Evolutionary conservation across 495 filamentous ascomycete species (phyloP).

Genomic region (Aspergillus leporis): DNA sequence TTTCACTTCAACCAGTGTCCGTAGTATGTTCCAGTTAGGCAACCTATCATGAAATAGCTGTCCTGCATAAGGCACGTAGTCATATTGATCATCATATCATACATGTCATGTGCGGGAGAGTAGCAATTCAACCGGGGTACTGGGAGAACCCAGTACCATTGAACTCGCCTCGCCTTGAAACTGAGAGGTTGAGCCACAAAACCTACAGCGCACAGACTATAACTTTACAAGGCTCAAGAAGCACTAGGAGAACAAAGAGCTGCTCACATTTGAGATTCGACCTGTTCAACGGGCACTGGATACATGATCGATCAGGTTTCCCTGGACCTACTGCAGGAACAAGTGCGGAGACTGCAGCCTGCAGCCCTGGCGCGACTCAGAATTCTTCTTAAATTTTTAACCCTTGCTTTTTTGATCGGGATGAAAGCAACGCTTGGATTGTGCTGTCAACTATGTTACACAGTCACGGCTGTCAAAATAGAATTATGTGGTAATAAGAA

Average conservation of each 20-base stretch:
- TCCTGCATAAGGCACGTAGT: slow-evolving; percentile 2
- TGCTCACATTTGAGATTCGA: slow-evolving; percentile 24
- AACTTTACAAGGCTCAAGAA: neutral
- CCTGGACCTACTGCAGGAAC: slow-evolving; percentile 50
- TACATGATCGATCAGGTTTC: slow-evolving; percentile 23
- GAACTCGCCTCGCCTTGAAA: slow-evolving; percentile 10
- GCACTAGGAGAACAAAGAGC: slow-evolving; percentile 5
- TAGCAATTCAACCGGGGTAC: slow-evolving; percentile 1
- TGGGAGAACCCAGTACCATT: slow-evolving; percentile 2
- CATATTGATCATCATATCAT: neutral
- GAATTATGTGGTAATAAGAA: slow-evolving; percentile 2
- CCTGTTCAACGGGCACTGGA: slow-evolving; percentile 24
- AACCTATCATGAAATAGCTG: neutral
- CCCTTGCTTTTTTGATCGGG: slow-evolving; percentile 17
- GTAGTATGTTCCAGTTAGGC: neutral
- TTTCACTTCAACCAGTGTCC: neutral
- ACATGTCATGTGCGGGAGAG: slow-evolving; percentile 9
- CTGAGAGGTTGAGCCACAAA: slow-evolving; percentile 16
- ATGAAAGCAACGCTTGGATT: slow-evolving; percentile 1
- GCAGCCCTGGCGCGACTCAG: slow-evolving; percentile 11
- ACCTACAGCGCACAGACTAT: slow-evolving; percentile 7
- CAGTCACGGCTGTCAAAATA: slow-evolving; percentile 17
- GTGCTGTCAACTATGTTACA: neutral
- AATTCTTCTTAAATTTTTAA: slow-evolving; percentile 1
- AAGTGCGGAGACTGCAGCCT: slow-evolving; percentile 29